Percentiles rank a stretch among this genome's conserved stretches.
Evolutionary conservation across 2,329 filamentous ascomycete species (phyloP).

Genomic region (Fusarium falciforme): DNA sequence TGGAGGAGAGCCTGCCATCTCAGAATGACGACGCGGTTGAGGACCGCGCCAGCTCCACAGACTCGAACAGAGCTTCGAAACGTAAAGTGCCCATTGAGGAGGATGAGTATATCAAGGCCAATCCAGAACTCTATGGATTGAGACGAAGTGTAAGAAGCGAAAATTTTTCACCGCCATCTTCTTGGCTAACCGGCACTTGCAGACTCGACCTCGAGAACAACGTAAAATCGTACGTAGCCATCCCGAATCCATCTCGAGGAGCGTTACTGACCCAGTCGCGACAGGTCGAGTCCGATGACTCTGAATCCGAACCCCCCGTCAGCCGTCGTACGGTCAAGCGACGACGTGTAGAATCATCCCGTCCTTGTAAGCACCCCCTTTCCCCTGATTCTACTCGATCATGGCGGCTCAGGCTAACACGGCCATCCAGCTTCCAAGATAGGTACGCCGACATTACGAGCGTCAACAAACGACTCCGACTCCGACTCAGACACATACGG

Average conservation of each 20-base stretch:
- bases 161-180: conserved; percentile 32
- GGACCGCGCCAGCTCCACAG: conserved; percentile 75
- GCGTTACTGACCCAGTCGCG: conserved; percentile 22
- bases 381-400: neutral
- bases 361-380: conserved; percentile 64
- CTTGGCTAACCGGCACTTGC: conserved; percentile 46
- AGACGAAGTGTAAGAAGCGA: conserved; percentile 83
- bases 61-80: conserved; percentile 77
- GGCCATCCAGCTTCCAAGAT: conserved; percentile 66
- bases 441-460: conserved; percentile 65
- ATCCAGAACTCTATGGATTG: conserved; percentile 94
- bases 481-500: conserved; percentile 85
- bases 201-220: conserved; percentile 69
- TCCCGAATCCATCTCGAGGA: neutral
- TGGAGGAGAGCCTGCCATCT: conserved; percentile 67
- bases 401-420: conserved; percentile 28
- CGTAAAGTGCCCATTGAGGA: conserved; percentile 77
- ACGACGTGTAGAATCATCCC: conserved; percentile 74
- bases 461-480: conserved; percentile 70
- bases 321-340: conserved; percentile 73
- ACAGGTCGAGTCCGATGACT: conserved; percentile 68
- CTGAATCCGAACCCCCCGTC: conserved; percentile 75
- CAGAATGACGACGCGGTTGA: conserved; percentile 61
- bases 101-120: conserved; percentile 87
- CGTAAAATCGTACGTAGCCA: conserved; percentile 64